Percentiles rank a stretch among this genome's conserved stretches.
These are phyloP conservation scores for Aspergillus persii DNA, from an alignment of 2,329 filamentous ascomycete species.

Conservation along the genomic window DNA sequence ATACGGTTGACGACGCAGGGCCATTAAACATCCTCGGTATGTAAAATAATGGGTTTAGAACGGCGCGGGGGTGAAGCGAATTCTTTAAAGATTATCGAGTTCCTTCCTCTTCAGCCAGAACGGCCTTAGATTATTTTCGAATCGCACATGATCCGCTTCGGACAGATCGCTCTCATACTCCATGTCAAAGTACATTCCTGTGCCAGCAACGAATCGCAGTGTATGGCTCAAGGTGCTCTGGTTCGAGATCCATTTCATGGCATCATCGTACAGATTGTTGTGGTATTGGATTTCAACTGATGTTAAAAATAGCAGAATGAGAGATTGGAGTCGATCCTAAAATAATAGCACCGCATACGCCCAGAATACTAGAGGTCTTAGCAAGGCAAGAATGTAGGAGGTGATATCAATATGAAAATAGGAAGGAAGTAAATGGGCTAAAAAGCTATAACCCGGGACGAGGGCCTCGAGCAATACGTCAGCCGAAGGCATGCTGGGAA, in stretches of 20 bases:
- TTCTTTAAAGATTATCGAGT: background rate
- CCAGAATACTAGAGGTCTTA: conserved; percentile 41
- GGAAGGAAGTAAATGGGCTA: conserved; percentile 42
- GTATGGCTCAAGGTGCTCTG: conserved; percentile 52
- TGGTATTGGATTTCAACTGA: conserved; percentile 50
- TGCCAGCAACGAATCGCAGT: conserved; percentile 56
- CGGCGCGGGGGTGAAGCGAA: conserved; percentile 1
- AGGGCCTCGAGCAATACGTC: conserved; percentile 43
- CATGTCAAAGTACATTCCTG: conserved; percentile 20
- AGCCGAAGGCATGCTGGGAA: background rate
- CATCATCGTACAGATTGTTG: conserved; percentile 57
- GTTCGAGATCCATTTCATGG: conserved; percentile 59
- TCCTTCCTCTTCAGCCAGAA: conserved; percentile 3
- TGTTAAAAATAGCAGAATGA: conserved; percentile 37
- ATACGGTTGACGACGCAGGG: background rate
- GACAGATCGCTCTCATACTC: conserved; percentile 4
- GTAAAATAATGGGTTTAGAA: background rate
- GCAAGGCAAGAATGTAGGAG: conserved; percentile 41
- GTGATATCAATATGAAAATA: conserved; percentile 48
- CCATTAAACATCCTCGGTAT: background rate
- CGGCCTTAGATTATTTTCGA: background rate
- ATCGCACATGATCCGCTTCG: background rate
- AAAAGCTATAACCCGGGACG: conserved; percentile 48
- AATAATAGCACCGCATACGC: conserved; percentile 13
- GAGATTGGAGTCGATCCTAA: conserved; percentile 26